Percentiles rank a stretch among this genome's conserved stretches.
phyloP scores from a whole-genome alignment of 305 asterid species.

The Andrographis paniculata region DNA sequence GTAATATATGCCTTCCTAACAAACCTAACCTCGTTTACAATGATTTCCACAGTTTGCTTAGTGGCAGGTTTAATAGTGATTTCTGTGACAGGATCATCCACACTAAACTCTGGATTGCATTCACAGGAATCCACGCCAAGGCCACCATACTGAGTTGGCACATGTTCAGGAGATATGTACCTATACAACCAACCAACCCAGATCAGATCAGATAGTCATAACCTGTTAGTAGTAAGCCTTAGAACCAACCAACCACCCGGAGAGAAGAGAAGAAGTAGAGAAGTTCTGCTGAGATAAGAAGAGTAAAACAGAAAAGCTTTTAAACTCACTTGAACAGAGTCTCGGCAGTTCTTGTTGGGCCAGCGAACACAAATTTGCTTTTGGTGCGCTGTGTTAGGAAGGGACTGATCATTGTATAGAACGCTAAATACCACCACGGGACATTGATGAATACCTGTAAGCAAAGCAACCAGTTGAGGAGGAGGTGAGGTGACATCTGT shows the following conservation, averaged over 20 bases:
- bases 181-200: constrained; percentile 22
- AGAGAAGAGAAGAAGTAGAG: too few relatives aligned
- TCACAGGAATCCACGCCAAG: constrained; percentile 54
- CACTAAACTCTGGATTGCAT: constrained; percentile 46
- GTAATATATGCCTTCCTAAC: neutral
- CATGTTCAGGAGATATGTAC: constrained; percentile 51
- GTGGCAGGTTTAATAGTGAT: constrained; percentile 48
- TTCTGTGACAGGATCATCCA: constrained; percentile 47
- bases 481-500: neutral
- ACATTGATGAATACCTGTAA: constrained; percentile 62
- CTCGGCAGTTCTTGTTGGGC: constrained; percentile 48
- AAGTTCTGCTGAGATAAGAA: too few relatives aligned
- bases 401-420: constrained; percentile 59
- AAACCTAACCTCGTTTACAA: constrained; percentile 43
- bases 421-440: constrained; percentile 77
- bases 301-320: neutral
- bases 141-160: constrained; percentile 65
- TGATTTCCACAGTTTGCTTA: constrained; percentile 60
- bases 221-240: too few relatives aligned
- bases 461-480: neutral
- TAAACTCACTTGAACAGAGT: constrained; percentile 53
- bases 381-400: constrained; percentile 66
- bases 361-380: constrained; percentile 64
- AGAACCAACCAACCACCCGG: neutral
- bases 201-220: too few relatives aligned